A percentile compares a stretch with the other conserved stretches of the same genome.
Conservation (phyloP, 148 eudicot genomes). For the Agrostemma githago region DNA sequence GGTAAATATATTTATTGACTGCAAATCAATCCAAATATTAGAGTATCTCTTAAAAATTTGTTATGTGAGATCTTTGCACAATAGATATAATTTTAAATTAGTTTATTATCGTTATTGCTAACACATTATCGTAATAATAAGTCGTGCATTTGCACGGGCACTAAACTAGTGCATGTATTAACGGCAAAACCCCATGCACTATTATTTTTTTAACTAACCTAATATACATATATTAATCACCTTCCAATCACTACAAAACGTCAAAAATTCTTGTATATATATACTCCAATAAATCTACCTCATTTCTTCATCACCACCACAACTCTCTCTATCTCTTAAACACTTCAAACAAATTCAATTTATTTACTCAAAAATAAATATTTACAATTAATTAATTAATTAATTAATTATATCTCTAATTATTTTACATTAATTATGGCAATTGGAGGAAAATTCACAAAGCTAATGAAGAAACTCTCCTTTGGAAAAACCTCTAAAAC, state of each 20-base stretch:
- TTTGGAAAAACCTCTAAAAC: constrained; percentile 21
- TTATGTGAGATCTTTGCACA: too few relatives aligned
- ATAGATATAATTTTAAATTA: too few relatives aligned
- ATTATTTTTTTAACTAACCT: background rate
- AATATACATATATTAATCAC: background rate
- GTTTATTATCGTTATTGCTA: too few relatives aligned
- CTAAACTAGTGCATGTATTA: background rate
- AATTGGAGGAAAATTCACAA: constrained; percentile 61
- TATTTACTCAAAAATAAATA: background rate
- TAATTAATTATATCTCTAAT: background rate
- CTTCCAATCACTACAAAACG: constrained; percentile 9
- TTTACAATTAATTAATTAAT: too few relatives aligned
- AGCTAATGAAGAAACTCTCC: constrained; percentile 62
- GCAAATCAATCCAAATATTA: too few relatives aligned
- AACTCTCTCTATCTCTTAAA: background rate
- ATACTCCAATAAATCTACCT: constrained; percentile 3
- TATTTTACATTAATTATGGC: constrained; percentile 29
- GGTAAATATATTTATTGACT: too few relatives aligned
- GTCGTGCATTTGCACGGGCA: too few relatives aligned
- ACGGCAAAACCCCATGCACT: constrained; percentile 5
- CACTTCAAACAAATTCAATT: background rate
- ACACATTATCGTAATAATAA: too few relatives aligned
- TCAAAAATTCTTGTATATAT: constrained; percentile 1
- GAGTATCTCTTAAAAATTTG: too few relatives aligned
- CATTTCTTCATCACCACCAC: background rate